These are phyloP conservation scores for Entomortierella beljakovae DNA, from an alignment of 192 early-diverging fungal species.

Conservation along the genomic window DNA sequence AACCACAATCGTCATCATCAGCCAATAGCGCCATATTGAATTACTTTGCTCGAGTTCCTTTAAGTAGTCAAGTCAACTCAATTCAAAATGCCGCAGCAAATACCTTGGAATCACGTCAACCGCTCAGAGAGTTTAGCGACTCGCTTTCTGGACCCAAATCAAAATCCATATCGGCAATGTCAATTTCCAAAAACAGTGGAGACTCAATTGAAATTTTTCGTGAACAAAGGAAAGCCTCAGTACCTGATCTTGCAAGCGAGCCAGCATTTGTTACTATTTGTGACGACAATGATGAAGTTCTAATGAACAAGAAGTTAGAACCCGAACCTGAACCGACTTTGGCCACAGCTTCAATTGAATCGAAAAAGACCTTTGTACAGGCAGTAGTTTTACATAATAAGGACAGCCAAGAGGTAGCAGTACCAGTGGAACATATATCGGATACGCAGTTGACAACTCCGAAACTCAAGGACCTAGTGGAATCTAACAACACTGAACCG, in stretches of 20 bases:
- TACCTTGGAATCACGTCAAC: not conserved
- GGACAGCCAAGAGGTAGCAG: not conserved
- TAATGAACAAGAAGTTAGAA: too few species aligned
- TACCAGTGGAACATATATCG: not conserved
- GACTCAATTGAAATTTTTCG: too few species aligned
- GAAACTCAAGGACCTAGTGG: not conserved
- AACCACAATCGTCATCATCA: constrained; percentile 1
- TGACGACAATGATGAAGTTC: too few species aligned
- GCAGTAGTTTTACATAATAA: too few species aligned
- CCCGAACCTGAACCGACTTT: too few species aligned
- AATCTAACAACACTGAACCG: not conserved
- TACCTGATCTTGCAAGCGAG: too few species aligned
- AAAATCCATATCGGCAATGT: not conserved
- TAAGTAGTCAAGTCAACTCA: not conserved
- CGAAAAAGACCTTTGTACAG: too few species aligned
- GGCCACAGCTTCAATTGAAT: too few species aligned
- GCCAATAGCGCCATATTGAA: constrained; percentile 5
- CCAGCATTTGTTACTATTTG: too few species aligned
- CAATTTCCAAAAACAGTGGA: too few species aligned
- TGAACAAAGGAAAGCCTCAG: too few species aligned
- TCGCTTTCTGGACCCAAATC: not conserved
- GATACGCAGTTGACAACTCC: not conserved
- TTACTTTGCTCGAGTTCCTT: constrained; percentile 14
- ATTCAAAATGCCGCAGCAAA: not conserved
- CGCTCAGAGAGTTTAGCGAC: not conserved